Conservation (phyloP, 2,329 filamentous ascomycete genomes). For the Claviceps fusiformis region DNA sequence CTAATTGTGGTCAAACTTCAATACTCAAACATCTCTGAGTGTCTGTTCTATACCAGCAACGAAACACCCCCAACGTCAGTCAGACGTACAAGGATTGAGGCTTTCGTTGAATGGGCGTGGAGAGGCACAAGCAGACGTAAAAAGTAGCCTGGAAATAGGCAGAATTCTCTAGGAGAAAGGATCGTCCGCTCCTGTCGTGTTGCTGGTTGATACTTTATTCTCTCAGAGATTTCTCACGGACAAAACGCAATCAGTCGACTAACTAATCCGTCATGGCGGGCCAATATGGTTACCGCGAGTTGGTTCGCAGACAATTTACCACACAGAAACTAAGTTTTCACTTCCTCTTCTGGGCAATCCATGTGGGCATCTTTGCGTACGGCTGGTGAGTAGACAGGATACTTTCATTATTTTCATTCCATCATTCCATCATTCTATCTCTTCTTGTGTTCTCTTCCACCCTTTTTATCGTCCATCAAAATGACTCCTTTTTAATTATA, state of each 20-base stretch:
- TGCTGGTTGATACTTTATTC: slow-evolving; percentile 39
- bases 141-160: background rate
- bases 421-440: background rate
- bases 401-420: background rate
- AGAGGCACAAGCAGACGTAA: background rate
- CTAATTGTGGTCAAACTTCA: background rate
- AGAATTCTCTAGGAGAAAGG: no score
- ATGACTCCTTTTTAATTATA: background rate
- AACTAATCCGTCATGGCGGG: slow-evolving; percentile 16
- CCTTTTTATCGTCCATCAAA: background rate
- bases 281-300: slow-evolving; percentile 27
- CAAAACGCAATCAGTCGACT: background rate
- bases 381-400: slow-evolving; percentile 55
- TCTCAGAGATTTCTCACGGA: slow-evolving; percentile 8
- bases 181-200: slow-evolving; percentile 16
- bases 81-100: background rate
- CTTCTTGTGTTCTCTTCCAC: background rate
- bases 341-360: slow-evolving; percentile 65
- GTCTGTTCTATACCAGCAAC: background rate
- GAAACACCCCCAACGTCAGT: background rate
- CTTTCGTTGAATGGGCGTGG: background rate
- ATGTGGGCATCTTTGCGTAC: slow-evolving; percentile 65
- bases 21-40: background rate
- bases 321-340: slow-evolving; percentile 65
- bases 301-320: slow-evolving; percentile 52